Percentiles rank a stretch among this genome's conserved stretches.
These are phyloP conservation scores for Nitzschia putrida DNA, from an alignment of 108 stramenopile species.

Conservation along the genomic window DNA sequence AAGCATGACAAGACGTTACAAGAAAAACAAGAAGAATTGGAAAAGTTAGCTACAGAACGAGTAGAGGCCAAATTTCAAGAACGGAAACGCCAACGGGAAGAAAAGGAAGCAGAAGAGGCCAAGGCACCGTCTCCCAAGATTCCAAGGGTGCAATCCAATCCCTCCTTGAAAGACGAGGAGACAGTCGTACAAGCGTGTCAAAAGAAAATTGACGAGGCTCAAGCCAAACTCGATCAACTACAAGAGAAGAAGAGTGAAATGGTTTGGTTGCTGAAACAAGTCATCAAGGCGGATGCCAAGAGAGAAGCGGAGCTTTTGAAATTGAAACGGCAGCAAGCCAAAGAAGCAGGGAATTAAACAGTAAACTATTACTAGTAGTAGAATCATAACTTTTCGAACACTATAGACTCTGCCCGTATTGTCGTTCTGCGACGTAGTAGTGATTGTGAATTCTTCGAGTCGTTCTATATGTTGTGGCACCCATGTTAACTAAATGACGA, in stretches of 20 bases:
- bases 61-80: conserved; percentile 27
- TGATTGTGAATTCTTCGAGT: too few species aligned
- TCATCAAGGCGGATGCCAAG: conserved; percentile 54
- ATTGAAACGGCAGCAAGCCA: conserved; percentile 17
- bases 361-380: background rate
- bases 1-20: conserved; percentile 1
- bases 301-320: conserved; percentile 28
- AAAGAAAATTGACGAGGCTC: conserved; percentile 29
- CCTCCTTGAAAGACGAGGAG: conserved; percentile 13
- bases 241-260: conserved; percentile 49
- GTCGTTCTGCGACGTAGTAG: too few species aligned
- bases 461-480: too few species aligned
- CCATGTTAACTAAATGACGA: too few species aligned
- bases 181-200: conserved; percentile 14
- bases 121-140: background rate
- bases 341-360: background rate
- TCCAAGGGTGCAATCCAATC: background rate
- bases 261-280: conserved; percentile 58
- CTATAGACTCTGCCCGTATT: too few species aligned
- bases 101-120: conserved; percentile 3
- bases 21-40: conserved; percentile 26
- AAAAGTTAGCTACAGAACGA: conserved; percentile 18
- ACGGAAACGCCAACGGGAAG: conserved; percentile 28
- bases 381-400: too few species aligned
- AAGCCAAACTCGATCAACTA: conserved; percentile 41